These are phyloP conservation scores for Cytauxzoon felis DNA, from an alignment of 169 alveolate species.

Conservation along the genomic window DNA sequence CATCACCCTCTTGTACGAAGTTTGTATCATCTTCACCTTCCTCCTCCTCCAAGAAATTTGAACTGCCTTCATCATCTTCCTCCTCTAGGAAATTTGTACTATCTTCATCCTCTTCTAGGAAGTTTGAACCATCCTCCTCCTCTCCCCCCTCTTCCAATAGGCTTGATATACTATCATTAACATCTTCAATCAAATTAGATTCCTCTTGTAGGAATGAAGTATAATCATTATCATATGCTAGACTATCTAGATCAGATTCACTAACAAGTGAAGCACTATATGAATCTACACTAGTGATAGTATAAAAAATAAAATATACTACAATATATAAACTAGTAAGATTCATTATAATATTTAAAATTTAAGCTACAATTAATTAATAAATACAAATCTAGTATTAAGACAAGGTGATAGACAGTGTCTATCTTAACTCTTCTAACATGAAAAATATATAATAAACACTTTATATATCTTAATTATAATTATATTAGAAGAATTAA, in stretches of 20 bases:
- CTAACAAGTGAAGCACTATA: no score
- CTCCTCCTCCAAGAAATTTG: not conserved
- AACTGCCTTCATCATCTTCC: not conserved
- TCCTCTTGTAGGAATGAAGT: conserved; percentile 21
- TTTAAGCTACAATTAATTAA: no score
- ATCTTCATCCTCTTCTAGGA: not conserved
- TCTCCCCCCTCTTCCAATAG: not conserved
- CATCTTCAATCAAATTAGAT: no score
- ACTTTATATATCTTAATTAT: not conserved
- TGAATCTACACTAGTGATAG: no score
- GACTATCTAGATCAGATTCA: no score
- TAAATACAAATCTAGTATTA: no score
- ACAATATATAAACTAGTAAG: no score
- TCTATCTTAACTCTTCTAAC: not conserved
- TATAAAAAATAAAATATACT: no score
- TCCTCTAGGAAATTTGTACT: conserved; percentile 12
- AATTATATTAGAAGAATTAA: not conserved
- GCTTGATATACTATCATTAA: not conserved
- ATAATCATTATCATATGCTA: conserved; percentile 9
- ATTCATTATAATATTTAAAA: no score
- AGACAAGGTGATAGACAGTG: no score
- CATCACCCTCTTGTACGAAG: not conserved
- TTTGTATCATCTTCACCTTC: not conserved
- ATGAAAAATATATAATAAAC: not conserved
- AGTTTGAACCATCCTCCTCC: not conserved